Percentiles rank a stretch among this genome's conserved stretches.
phyloP scores from a whole-genome alignment of 768 basidiomycete species.

The Lentinula edodes region DNA sequence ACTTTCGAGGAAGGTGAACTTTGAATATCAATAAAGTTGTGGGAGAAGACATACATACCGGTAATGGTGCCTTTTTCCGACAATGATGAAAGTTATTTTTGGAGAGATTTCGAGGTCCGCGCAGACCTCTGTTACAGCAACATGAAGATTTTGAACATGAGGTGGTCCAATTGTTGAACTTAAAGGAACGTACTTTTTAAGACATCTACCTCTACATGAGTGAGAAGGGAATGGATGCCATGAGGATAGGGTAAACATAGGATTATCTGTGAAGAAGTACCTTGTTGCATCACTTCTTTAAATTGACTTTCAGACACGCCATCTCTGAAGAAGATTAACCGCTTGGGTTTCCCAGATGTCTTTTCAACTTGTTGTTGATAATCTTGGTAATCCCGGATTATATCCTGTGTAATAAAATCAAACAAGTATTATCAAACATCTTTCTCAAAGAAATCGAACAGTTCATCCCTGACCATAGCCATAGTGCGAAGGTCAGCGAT shows the following conservation, averaged over 20 bases:
- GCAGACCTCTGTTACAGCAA: slow-evolving; percentile 36
- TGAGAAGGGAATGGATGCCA: not conserved
- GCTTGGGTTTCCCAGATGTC: slow-evolving; percentile 25
- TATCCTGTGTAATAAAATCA: slow-evolving; percentile 7
- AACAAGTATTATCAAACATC: not conserved
- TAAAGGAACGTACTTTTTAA: not conserved
- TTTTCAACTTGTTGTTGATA: slow-evolving; percentile 34
- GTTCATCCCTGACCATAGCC: slow-evolving; percentile 25
- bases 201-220: not conserved
- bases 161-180: not conserved
- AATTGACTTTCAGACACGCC: slow-evolving; percentile 13
- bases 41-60: slow-evolving; percentile 31
- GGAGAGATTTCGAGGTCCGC: slow-evolving; percentile 32
- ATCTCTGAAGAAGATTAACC: slow-evolving; percentile 45
- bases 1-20: not conserved
- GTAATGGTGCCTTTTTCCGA: slow-evolving; percentile 43
- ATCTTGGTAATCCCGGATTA: slow-evolving; percentile 33
- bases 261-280: not conserved
- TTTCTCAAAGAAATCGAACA: not conserved
- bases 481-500: slow-evolving; percentile 47
- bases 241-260: too few relatives aligned
- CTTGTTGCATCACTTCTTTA: slow-evolving; percentile 5
- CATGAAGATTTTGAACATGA: too few relatives aligned
- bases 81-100: slow-evolving; percentile 48
- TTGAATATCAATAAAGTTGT: too few relatives aligned